Percentiles rank a stretch among this genome's conserved stretches.
These are phyloP conservation scores for Macrotyloma uniflorum DNA, from an alignment of 306 rosid species.

Conservation along the genomic window DNA sequence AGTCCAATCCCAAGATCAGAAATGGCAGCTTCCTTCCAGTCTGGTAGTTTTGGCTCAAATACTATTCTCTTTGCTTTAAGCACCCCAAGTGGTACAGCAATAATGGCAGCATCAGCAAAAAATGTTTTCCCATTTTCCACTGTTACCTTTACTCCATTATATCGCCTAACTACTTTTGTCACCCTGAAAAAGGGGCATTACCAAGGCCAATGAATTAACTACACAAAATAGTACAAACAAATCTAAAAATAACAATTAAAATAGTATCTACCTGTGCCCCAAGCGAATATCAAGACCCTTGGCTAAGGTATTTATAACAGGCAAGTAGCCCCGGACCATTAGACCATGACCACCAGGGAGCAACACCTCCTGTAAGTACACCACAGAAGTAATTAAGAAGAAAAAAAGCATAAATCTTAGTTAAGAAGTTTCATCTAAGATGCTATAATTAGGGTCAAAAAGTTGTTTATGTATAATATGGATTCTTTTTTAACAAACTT, in stretches of 20 bases:
- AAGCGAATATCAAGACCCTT: slow-evolving; percentile 94
- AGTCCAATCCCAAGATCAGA: slow-evolving; percentile 89
- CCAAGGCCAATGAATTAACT: slow-evolving; percentile 8
- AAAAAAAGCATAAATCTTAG: neutral
- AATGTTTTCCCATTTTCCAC: slow-evolving; percentile 76
- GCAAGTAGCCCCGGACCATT: slow-evolving; percentile 96
- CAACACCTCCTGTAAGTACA: slow-evolving; percentile 71
- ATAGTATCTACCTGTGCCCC: slow-evolving; percentile 67
- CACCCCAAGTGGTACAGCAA: slow-evolving; percentile 94
- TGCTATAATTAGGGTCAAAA: neutral
- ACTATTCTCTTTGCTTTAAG: slow-evolving; percentile 71
- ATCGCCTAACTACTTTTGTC: slow-evolving; percentile 67
- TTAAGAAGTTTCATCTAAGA: neutral
- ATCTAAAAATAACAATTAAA: neutral
- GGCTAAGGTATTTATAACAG: slow-evolving; percentile 90
- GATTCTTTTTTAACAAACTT: neutral
- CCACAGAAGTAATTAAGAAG: neutral
- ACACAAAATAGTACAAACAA: slow-evolving; percentile 3
- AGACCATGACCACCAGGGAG: slow-evolving; percentile 99
- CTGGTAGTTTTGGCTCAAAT: slow-evolving; percentile 95
- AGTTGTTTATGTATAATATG: neutral
- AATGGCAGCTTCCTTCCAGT: slow-evolving; percentile 95
- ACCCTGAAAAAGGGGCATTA: slow-evolving; percentile 61
- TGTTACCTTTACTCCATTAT: slow-evolving; percentile 81
- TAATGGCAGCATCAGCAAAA: slow-evolving; percentile 83